A percentile compares a stretch with the other conserved stretches of the same genome.
These are phyloP conservation scores for Alternaria panax DNA, from an alignment of 2,329 filamentous ascomycete genomes.

Conservation along the genomic window DNA sequence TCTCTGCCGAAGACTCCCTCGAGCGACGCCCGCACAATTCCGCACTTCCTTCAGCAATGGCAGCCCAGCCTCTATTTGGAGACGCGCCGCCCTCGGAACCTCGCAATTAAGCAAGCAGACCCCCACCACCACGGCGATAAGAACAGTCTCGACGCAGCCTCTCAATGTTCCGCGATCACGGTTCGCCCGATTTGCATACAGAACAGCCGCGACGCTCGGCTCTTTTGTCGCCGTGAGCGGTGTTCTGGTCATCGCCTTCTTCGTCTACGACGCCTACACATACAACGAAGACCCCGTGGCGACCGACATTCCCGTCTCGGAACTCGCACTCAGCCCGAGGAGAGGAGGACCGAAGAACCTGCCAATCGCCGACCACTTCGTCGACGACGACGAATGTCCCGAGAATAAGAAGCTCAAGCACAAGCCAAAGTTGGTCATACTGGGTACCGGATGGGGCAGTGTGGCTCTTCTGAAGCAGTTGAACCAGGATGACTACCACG, in stretches of 20 bases:
- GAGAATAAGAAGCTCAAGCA: slow-evolving; percentile 75
- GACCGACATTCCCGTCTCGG: slow-evolving; percentile 81
- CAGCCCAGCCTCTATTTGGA: slow-evolving; percentile 23
- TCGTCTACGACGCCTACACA: slow-evolving; percentile 90
- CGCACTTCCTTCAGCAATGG: slow-evolving; percentile 40
- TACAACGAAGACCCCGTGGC: slow-evolving; percentile 76
- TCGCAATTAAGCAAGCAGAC: slow-evolving; percentile 25
- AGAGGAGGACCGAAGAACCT: slow-evolving; percentile 93
- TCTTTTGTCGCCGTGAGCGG: slow-evolving; percentile 76
- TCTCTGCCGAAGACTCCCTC: slow-evolving; percentile 21
- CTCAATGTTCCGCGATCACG: slow-evolving; percentile 44
- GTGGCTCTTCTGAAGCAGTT: slow-evolving; percentile 90
- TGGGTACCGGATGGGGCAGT: slow-evolving; percentile 95
- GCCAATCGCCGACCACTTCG: slow-evolving; percentile 84
- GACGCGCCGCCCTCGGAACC: slow-evolving; percentile 34
- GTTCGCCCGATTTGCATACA: slow-evolving; percentile 66
- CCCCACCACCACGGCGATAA: slow-evolving; percentile 26
- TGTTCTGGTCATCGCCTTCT: slow-evolving; percentile 78
- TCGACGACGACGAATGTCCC: slow-evolving; percentile 86
- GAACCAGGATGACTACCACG: slow-evolving; percentile 90
- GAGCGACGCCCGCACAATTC: slow-evolving; percentile 21
- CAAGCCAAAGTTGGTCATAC: slow-evolving; percentile 90
- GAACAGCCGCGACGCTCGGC: slow-evolving; percentile 75
- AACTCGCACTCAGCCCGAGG: slow-evolving; percentile 80
- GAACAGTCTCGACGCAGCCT: slow-evolving; percentile 41